Evolutionary conservation across 2,329 filamentous ascomycete genomes (phyloP).

Genomic region (Sporothrix curviconia): DNA sequence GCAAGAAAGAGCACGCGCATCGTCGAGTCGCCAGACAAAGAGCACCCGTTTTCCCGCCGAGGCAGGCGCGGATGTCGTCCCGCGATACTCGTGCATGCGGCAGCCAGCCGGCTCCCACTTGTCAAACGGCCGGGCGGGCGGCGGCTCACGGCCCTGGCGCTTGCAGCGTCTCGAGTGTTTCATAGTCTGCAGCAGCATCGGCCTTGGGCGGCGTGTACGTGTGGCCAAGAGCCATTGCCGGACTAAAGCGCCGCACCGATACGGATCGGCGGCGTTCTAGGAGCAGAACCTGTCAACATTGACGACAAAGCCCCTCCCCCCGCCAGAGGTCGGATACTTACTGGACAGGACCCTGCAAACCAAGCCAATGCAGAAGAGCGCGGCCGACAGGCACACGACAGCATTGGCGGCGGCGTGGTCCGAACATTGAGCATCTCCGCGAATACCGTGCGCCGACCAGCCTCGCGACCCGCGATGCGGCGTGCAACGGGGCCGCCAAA

Average conservation of each 20-base stretch:
- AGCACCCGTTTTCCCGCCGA: slow-evolving; percentile 46
- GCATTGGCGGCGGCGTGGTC: neutral
- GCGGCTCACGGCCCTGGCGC: slow-evolving; percentile 19
- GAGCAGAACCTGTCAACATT: neutral
- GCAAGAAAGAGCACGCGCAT: slow-evolving; percentile 57
- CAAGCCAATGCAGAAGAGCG: slow-evolving; percentile 4
- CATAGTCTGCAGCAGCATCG: slow-evolving; percentile 1
- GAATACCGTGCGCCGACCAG: neutral
- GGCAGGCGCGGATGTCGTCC: slow-evolving; percentile 47
- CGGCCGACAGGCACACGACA: slow-evolving; percentile 2
- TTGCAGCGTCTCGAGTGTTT: slow-evolving; percentile 10
- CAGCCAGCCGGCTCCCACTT: slow-evolving; percentile 57
- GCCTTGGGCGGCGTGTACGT: slow-evolving; percentile 20
- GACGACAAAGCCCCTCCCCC: too few species aligned
- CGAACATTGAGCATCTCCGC: neutral
- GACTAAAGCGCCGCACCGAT: slow-evolving; percentile 47
- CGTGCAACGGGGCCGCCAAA: neutral
- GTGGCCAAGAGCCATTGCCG: slow-evolving; percentile 46
- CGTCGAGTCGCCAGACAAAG: slow-evolving; percentile 55
- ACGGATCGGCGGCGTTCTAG: slow-evolving; percentile 34
- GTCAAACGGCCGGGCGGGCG: slow-evolving; percentile 27
- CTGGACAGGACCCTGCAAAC: neutral
- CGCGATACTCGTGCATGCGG: slow-evolving; percentile 49
- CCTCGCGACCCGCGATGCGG: neutral
- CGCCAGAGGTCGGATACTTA: neutral